A percentile compares a stretch with the other conserved stretches of the same genome.
Conservation (phyloP, 129 eudicot species). For the Sambucus nigra region DNA sequence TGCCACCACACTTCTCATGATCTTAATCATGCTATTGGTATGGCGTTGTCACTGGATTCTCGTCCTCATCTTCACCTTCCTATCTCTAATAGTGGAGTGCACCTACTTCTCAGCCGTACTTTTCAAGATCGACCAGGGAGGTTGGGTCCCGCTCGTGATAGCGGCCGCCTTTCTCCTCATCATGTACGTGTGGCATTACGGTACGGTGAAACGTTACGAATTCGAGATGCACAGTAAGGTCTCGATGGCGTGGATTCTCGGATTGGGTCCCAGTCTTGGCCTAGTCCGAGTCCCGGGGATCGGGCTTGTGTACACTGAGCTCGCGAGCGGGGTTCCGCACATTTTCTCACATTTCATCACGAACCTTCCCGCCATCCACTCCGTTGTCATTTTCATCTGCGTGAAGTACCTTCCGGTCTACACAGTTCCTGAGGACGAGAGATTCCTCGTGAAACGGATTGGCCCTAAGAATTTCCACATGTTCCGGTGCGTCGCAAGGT, state of each 20-base stretch:
- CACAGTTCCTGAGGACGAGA: slow-evolving; percentile 76
- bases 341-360: slow-evolving; percentile 94
- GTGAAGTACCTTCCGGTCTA: slow-evolving; percentile 89
- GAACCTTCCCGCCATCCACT: slow-evolving; percentile 86
- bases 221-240: slow-evolving; percentile 92
- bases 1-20: slow-evolving; percentile 82
- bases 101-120: slow-evolving; percentile 87
- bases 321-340: slow-evolving; percentile 86
- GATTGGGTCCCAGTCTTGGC: slow-evolving; percentile 93
- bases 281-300: slow-evolving; percentile 92
- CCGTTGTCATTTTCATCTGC: slow-evolving; percentile 78
- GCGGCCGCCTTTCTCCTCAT: slow-evolving; percentile 72
- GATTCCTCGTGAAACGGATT: slow-evolving; percentile 75
- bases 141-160: slow-evolving; percentile 96
- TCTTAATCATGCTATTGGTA: slow-evolving; percentile 61
- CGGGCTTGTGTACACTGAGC: slow-evolving; percentile 94
- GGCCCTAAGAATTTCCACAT: slow-evolving; percentile 91
- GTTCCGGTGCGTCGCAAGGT: slow-evolving; percentile 94
- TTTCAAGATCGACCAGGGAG: slow-evolving; percentile 79
- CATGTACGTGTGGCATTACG: slow-evolving; percentile 94
- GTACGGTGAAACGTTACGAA: slow-evolving; percentile 78
- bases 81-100: slow-evolving; percentile 59
- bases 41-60: slow-evolving; percentile 97
- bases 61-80: slow-evolving; percentile 52
- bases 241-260: slow-evolving; percentile 90